phyloP scores from a whole-genome alignment of 2,329 filamentous ascomycete genomes.

The Colletotrichum costaricense region DNA sequence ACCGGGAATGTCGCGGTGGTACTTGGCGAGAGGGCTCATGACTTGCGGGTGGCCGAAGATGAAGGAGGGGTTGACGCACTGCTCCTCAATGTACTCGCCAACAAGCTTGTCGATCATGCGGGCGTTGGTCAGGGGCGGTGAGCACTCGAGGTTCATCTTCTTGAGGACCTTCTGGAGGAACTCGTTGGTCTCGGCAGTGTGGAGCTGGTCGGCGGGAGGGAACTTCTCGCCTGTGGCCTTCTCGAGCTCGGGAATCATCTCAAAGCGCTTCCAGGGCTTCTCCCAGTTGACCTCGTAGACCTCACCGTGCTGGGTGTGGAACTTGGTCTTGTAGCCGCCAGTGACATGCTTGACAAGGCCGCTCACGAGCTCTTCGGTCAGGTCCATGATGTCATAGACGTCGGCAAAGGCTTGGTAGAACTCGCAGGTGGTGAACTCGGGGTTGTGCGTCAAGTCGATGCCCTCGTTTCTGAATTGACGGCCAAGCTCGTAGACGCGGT shows the following conservation, averaged over 20 bases:
- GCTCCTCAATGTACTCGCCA: slow-evolving; percentile 95
- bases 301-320: slow-evolving; percentile 88
- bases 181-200: slow-evolving; percentile 88
- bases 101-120: slow-evolving; percentile 97
- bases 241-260: slow-evolving; percentile 96
- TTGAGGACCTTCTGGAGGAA: slow-evolving; percentile 87
- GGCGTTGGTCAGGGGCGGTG: slow-evolving; percentile 90
- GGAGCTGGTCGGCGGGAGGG: slow-evolving; percentile 87
- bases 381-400: slow-evolving; percentile 87
- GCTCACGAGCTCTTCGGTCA: slow-evolving; percentile 94
- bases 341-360: slow-evolving; percentile 89
- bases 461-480: slow-evolving; percentile 96
- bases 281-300: slow-evolving; percentile 95
- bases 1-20: slow-evolving; percentile 83
- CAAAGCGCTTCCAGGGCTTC: slow-evolving; percentile 89
- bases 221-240: slow-evolving; percentile 93
- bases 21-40: slow-evolving; percentile 88
- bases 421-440: slow-evolving; percentile 96
- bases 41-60: slow-evolving; percentile 72
- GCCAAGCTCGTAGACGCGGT: slow-evolving; percentile 95
- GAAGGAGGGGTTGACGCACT: slow-evolving; percentile 85
- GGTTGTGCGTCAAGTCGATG: slow-evolving; percentile 94
- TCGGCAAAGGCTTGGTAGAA: slow-evolving; percentile 97
- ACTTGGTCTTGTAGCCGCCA: slow-evolving; percentile 86
- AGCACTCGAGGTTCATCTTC: slow-evolving; percentile 92